Evolutionary conservation across 2,329 filamentous ascomycete genomes (phyloP), one percentile per base, ranked within the genome.

Genomic region (Phaeosphaeriaceae sp.): DNA sequence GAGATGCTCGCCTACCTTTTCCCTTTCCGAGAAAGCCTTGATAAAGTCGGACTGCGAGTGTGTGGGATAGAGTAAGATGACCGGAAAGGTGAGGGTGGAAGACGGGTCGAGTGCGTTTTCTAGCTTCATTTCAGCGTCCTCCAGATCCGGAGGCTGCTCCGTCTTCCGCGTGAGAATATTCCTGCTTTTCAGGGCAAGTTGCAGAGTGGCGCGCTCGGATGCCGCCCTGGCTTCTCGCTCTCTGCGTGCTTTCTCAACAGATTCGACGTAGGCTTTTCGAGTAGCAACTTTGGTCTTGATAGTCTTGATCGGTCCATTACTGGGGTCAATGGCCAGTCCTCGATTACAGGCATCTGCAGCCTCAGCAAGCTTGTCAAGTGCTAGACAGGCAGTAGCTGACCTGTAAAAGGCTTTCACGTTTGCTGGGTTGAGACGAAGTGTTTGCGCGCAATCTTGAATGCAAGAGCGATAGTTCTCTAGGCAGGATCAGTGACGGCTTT

Each of bases 331-430:
- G 1, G 83, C 82, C 2, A 97, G 82, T 0, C 93, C 95, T 5
- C 88, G 85, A 4, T 85, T 81, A 71, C 90, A 93, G 4, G 92
- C 88, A 75, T 96, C 92, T 65, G 89, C 85, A 2, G 95, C 93
- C 79, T 97, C 93, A 21, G 81, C 77, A 55, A 96, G 82, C 71
- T 92, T 92, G 75, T 91, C 89, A 17, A 97, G 86, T 1, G 89
- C 87, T 24, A 96, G 82, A 56, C 96, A 85, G 3, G 95, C 94
- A 58, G 85, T 84, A 2, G 91, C 87, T 54, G 91, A 93, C 62
- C 95, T 90, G 79, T 96, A 99, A 80, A 89, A 92, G 1, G 95
- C 94, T 81, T 99, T 99, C 71, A 96, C 77, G 76, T 97, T 97
- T 51, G 76, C 77, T 2, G 89, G 85, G 78, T 97, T 96, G 57